Percentiles rank a stretch among this genome's conserved stretches.
Evolutionary conservation across 257 asterid genomes (phyloP).

Genomic region (Coffea eugenioides): DNA sequence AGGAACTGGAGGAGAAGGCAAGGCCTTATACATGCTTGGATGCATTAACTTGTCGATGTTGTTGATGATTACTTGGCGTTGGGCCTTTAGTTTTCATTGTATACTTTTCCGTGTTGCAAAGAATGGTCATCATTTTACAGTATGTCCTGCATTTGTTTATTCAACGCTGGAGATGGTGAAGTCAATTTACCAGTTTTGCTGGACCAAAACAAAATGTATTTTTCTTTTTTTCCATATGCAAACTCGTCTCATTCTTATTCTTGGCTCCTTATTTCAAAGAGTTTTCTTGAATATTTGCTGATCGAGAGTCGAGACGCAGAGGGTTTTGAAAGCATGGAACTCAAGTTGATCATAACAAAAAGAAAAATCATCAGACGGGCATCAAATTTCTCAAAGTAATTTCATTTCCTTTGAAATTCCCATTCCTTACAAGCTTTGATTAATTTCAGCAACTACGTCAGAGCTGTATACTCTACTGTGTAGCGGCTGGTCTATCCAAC

Average conservation of each 20-base stretch:
- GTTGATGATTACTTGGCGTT: constrained; percentile 33
- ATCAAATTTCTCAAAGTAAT: not conserved
- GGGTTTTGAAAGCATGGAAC: not conserved
- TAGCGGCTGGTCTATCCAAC: not conserved
- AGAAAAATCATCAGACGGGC: not conserved
- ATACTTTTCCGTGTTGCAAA: not conserved
- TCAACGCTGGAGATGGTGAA: not conserved
- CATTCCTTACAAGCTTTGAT: too few relatives aligned
- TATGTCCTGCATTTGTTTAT: not conserved
- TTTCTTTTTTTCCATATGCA: not conserved
- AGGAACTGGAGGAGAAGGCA: constrained; percentile 66
- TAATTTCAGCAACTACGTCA: not conserved
- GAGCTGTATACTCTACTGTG: not conserved
- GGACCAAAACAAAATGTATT: not conserved
- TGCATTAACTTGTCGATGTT: constrained; percentile 72
- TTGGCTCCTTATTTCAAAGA: not conserved
- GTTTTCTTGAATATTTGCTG: not conserved
- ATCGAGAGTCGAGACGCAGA: not conserved
- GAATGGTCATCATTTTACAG: not conserved
- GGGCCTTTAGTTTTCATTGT: not conserved
- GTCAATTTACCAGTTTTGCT: not conserved
- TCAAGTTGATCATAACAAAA: not conserved
- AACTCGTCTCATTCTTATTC: not conserved
- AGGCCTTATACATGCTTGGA: constrained; percentile 79
- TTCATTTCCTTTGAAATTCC: not conserved